Percentiles rank a stretch among this genome's conserved stretches.
These are phyloP conservation scores for Colletotrichum eremochloae DNA, from an alignment of 2,329 filamentous ascomycete species.

Conservation along the genomic window DNA sequence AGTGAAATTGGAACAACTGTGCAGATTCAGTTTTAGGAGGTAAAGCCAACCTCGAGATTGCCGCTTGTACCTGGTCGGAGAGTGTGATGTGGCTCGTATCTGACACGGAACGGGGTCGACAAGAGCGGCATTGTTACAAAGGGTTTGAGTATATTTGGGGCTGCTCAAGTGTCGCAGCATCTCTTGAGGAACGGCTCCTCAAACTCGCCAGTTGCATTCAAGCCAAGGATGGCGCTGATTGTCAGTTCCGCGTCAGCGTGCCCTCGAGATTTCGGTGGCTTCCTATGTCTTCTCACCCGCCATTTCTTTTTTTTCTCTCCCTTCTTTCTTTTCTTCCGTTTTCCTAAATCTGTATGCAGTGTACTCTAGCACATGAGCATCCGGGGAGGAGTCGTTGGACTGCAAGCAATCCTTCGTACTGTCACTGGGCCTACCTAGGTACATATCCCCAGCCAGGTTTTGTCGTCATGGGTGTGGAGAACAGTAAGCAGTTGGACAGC, in stretches of 20 bases:
- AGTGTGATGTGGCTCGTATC: background rate
- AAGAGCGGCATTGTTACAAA: background rate
- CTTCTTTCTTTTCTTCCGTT: too few relatives aligned
- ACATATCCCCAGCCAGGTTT: background rate
- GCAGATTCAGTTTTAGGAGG: too few relatives aligned
- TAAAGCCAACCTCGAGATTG: too few relatives aligned
- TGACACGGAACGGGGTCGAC: background rate
- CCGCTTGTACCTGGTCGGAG: background rate
- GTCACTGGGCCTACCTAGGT: background rate
- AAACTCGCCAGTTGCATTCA: background rate
- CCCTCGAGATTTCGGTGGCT: background rate
- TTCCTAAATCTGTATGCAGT: too few relatives aligned
- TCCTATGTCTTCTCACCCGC: constrained; percentile 13
- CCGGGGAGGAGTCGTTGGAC: background rate
- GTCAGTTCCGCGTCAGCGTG: background rate
- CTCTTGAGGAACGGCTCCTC: background rate
- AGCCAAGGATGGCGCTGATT: constrained; percentile 2
- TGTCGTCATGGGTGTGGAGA: constrained; percentile 36
- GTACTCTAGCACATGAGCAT: too few relatives aligned
- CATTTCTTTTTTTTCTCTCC: background rate
- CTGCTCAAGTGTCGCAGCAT: background rate
- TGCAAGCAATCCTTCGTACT: background rate
- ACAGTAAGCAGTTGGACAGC: background rate
- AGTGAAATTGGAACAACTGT: too few relatives aligned
- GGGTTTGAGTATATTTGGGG: background rate